These are phyloP conservation scores for Globisporangium abappressorium DNA, from an alignment of 352 stramenopile species.

Conservation along the genomic window DNA sequence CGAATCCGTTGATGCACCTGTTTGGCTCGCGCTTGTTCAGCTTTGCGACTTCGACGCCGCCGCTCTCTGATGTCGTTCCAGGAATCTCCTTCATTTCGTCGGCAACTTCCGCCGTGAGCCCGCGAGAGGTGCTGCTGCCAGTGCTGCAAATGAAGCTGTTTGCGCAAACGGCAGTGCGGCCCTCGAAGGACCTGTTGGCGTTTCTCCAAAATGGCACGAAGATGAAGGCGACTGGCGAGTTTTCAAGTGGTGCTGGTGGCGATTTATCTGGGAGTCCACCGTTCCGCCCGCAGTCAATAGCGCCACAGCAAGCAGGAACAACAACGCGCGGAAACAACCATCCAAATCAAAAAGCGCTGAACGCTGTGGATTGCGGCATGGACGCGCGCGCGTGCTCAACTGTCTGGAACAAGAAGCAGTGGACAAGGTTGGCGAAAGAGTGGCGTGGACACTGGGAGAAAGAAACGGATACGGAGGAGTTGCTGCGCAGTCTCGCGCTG, in stretches of 20 bases:
- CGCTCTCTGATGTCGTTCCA: conserved; percentile 35
- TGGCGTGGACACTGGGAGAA: conserved; percentile 50
- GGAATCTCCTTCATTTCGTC: conserved; percentile 56
- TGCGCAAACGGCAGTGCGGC: conserved; percentile 29
- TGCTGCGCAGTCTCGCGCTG: conserved; percentile 27
- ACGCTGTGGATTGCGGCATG: conserved; percentile 21
- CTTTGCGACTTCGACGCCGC: conserved; percentile 55
- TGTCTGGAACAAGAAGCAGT: conserved; percentile 53
- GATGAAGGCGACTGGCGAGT: background rate
- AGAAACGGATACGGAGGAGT: conserved; percentile 35
- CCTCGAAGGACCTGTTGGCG: conserved; percentile 43
- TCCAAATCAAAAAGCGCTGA: background rate
- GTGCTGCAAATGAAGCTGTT: conserved; percentile 52
- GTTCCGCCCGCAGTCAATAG: conserved; percentile 11
- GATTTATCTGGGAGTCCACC: conserved; percentile 7
- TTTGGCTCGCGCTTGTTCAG: conserved; percentile 74
- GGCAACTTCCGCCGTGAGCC: conserved; percentile 30
- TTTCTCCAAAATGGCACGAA: conserved; percentile 32
- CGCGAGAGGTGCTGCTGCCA: conserved; percentile 37
- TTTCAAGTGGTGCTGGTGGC: background rate
- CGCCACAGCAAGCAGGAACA: background rate
- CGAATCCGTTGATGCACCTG: conserved; percentile 70
- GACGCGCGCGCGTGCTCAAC: conserved; percentile 12
- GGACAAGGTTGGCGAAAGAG: conserved; percentile 32
- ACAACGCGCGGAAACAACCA: background rate